These are phyloP conservation scores for Acacia melanoxylon DNA, from an alignment of 306 rosid genomes.

Conservation along the genomic window DNA sequence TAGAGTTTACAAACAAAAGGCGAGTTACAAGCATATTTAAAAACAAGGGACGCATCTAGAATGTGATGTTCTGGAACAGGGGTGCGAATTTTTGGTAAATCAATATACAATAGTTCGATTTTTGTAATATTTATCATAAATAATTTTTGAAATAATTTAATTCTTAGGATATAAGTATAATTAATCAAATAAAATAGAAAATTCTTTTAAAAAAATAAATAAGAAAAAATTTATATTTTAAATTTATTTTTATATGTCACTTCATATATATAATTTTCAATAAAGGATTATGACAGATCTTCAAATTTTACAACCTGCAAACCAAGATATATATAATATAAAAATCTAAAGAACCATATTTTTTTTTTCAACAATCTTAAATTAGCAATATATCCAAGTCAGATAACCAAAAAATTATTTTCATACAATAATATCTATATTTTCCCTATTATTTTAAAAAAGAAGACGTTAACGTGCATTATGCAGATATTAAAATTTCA, in stretches of 20 bases:
- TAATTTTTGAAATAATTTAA: background rate
- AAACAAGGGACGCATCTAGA: background rate
- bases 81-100: background rate
- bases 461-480: background rate
- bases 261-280: background rate
- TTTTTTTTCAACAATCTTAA: background rate
- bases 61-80: background rate
- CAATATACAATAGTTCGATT: background rate
- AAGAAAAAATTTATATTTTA: background rate
- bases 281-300: no score
- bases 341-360: background rate
- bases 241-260: background rate
- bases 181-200: no score
- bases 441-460: background rate
- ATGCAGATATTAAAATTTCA: background rate
- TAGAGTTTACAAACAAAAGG: background rate
- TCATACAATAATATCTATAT: background rate
- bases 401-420: background rate
- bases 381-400: background rate
- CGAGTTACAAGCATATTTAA: background rate
- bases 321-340: background rate
- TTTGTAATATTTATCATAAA: background rate
- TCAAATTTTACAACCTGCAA: background rate
- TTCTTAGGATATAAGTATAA: no score
- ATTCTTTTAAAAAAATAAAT: no score